Base-by-base conservation (phyloP, 805 yeast species). In the Candida pini region DNA sequence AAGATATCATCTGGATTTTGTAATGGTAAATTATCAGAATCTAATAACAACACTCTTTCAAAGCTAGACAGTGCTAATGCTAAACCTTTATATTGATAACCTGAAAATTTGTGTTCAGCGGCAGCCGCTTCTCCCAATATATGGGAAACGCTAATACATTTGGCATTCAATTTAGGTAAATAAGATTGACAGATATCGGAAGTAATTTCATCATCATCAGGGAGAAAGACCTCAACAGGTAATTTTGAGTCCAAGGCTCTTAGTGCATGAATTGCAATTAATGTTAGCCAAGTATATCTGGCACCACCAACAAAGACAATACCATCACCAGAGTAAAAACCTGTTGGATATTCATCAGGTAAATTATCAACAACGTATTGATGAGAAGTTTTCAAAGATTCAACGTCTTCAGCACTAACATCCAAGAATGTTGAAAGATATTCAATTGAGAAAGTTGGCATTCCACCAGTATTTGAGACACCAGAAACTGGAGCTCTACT, bases 211-310 rank as follows among this genome's bases (percentile, higher is more conserved):
- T 73, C 75, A 16, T 69, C 57, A 16, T 73, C 69, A 13, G 95
- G 94, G 40, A 88, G 80, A 45, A 84, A 69, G 7, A 88, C 80
- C 60, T 87, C 96, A 12, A 87, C 73, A 1, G 96, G 96, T 24
- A 82, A 55, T 17, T 66, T 64, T 7, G 81, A 76, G 1, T 88
- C 86, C 5, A 68, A 58, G 9, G 76, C 69, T 44, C 95, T 62
- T 30, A 86, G 56, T 37, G 77, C 67, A 44, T 70, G 69, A 35
- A 85, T 68, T 1, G 86, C 74, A 13, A 81, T 61, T 28, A 81
- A 58, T 6, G 84, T 73, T 40, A 81, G 62, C 70, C 89, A 79
- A 44, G 79, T 76, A 60, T 76, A 83, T 45, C 69, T 73, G 1
- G 88, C 89, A 18, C 94, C 94, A 10, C 90, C 92, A 24, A 83